Conservation (phyloP, 768 basidiomycete species). For the Termitomyces sp. region DNA sequence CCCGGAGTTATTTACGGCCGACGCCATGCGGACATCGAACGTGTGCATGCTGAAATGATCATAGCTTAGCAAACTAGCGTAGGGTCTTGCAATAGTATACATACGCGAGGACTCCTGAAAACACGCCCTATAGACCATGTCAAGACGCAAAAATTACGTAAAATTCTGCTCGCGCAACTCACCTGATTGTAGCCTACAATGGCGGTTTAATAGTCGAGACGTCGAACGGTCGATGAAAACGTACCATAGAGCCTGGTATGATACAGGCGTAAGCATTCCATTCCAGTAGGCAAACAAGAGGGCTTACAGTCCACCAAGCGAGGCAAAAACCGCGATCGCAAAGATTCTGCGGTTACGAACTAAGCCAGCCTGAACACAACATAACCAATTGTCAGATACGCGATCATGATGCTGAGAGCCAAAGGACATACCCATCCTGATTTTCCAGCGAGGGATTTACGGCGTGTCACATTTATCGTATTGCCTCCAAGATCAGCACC, state of each 20-base stretch:
- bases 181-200: conserved; percentile 64
- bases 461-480: conserved; percentile 41
- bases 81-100: neutral
- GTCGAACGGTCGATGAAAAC: conserved; percentile 20
- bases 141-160: neutral
- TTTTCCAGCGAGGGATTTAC: conserved; percentile 56
- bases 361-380: conserved; percentile 49
- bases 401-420: neutral
- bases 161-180: conserved; percentile 5
- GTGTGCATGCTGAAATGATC: conserved; percentile 42
- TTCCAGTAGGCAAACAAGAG: neutral
- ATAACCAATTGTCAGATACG: neutral
- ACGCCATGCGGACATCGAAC: conserved; percentile 54
- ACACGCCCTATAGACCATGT: conserved; percentile 53
- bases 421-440: conserved; percentile 60
- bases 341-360: conserved; percentile 66
- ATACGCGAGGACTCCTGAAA: conserved; percentile 70
- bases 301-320: conserved; percentile 71
- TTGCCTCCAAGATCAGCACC: conserved; percentile 31
- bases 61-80: neutral
- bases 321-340: conserved; percentile 72
- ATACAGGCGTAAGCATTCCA: neutral
- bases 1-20: conserved; percentile 47
- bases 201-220: neutral
- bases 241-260: conserved; percentile 60